These are phyloP conservation scores for Sporothrix sp. DNA, from an alignment of 2,329 filamentous ascomycete genomes.

Conservation along the genomic window DNA sequence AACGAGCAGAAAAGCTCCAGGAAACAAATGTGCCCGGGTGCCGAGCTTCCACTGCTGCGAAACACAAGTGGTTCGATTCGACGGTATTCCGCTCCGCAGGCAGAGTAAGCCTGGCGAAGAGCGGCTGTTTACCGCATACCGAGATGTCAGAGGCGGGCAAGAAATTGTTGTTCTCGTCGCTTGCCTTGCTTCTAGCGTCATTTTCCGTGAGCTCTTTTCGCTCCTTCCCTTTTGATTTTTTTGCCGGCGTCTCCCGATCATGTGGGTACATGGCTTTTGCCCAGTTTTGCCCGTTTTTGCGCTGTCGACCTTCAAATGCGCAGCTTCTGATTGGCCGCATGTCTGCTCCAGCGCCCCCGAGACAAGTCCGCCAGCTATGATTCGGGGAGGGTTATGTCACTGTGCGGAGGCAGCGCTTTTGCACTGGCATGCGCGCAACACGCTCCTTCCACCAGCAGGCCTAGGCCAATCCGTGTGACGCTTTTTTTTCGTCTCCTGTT, in stretches of 20 bases:
- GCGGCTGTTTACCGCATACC: too few relatives aligned
- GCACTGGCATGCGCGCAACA: neutral
- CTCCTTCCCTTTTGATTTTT: neutral
- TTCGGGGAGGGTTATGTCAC: neutral
- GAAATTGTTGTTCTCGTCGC: neutral
- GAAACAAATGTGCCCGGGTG: neutral
- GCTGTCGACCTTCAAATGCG: constrained; percentile 12
- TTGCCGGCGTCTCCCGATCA: constrained; percentile 17
- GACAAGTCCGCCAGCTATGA: constrained; percentile 7
- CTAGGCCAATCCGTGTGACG: neutral
- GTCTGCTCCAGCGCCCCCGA: constrained; percentile 1
- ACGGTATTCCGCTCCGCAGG: constrained; percentile 7
- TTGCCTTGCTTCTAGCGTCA: neutral
- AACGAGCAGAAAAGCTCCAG: too few relatives aligned
- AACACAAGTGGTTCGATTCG: constrained; percentile 15
- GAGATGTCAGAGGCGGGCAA: neutral
- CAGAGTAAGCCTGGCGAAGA: neutral
- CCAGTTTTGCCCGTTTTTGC: neutral
- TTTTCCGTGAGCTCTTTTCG: neutral
- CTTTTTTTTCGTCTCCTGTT: neutral
- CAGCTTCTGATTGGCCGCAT: constrained; percentile 14
- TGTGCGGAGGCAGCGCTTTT: too few relatives aligned
- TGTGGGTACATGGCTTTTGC: constrained; percentile 4
- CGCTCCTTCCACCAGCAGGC: neutral
- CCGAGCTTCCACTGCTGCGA: constrained; percentile 1